Conservation (phyloP, 1,284 basidiomycete species). For the Cerioporus squamosus region DNA sequence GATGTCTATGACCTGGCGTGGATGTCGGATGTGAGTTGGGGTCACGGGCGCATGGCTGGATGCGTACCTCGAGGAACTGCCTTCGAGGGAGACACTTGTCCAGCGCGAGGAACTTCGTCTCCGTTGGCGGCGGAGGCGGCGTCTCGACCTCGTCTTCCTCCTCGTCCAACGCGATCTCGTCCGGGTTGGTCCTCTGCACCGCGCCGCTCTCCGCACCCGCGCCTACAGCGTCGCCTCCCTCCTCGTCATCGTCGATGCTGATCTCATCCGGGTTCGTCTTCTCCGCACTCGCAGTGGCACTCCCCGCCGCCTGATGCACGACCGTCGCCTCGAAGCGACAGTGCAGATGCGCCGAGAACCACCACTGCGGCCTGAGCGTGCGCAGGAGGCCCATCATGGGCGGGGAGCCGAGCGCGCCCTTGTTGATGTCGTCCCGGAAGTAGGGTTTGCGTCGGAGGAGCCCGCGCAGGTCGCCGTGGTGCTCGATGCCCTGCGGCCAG, state of each 20-base stretch:
- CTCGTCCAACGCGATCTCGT: constrained; percentile 72
- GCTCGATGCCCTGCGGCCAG: constrained; percentile 91
- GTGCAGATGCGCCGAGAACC: constrained; percentile 97
- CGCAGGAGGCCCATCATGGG: constrained; percentile 83
- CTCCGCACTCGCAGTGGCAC: constrained; percentile 40
- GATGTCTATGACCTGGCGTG: constrained; percentile 72
- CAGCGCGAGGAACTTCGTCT: constrained; percentile 88
- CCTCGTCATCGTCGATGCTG: constrained; percentile 35
- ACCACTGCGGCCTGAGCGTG: constrained; percentile 83
- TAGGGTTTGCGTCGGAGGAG: constrained; percentile 84
- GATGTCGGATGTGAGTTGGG: neutral
- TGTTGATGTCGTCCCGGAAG: constrained; percentile 77
- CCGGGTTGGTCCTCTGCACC: constrained; percentile 52
- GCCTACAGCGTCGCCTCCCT: constrained; percentile 24
- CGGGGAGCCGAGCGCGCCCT: constrained; percentile 84
- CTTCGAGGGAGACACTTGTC: constrained; percentile 89
- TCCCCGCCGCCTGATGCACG: constrained; percentile 44
- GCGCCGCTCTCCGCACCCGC: neutral
- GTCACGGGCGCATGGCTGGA: neutral
- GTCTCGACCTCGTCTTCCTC: constrained; percentile 55
- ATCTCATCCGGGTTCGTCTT: constrained; percentile 47
- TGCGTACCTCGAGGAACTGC: constrained; percentile 83
- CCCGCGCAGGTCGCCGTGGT: constrained; percentile 71
- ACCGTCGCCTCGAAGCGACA: constrained; percentile 80
- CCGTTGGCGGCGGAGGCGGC: constrained; percentile 36